phyloP scores from a whole-genome alignment of 2,329 filamentous ascomycete genomes.

The Mycosphaerella sp. region DNA sequence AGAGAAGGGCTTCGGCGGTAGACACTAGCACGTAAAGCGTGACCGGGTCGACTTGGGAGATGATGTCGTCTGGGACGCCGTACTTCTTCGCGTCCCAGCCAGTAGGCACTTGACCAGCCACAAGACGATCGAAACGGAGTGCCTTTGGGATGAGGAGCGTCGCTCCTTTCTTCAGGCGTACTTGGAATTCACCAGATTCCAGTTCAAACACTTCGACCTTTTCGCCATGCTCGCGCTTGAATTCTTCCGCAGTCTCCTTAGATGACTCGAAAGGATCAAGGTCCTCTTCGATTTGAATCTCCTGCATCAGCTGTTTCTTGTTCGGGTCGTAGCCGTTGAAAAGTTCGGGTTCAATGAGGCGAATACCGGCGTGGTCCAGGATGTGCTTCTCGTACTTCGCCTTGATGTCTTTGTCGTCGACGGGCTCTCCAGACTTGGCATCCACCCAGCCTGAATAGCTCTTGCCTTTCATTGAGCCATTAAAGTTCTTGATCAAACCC shows the following conservation, averaged over 20 bases:
- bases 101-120: conserved; percentile 93
- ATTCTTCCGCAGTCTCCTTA: conserved; percentile 95
- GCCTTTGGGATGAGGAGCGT: conserved; percentile 95
- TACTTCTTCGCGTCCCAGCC: conserved; percentile 97
- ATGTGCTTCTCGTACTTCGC: conserved; percentile 95
- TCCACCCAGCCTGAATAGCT: conserved; percentile 97
- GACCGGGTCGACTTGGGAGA: conserved; percentile 93
- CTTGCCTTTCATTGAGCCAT: conserved; percentile 91
- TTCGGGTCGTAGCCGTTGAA: conserved; percentile 97
- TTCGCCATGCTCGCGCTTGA: conserved; percentile 93
- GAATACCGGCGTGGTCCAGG: conserved; percentile 93
- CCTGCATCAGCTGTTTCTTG: conserved; percentile 96
- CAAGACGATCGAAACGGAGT: conserved; percentile 90
- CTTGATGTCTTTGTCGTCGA: conserved; percentile 98
- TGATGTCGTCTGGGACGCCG: conserved; percentile 94
- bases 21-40: conserved; percentile 93
- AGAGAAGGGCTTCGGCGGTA: conserved; percentile 83
- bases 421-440: conserved; percentile 84
- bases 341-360: conserved; percentile 92
- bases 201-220: conserved; percentile 98
- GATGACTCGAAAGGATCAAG: conserved; percentile 95
- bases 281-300: conserved; percentile 95
- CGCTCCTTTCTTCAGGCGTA: conserved; percentile 92
- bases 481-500: conserved; percentile 98
- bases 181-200: conserved; percentile 83